Base-by-base conservation (phyloP, 495 filamentous ascomycete species). In the Penicillium egyptiacum region DNA sequence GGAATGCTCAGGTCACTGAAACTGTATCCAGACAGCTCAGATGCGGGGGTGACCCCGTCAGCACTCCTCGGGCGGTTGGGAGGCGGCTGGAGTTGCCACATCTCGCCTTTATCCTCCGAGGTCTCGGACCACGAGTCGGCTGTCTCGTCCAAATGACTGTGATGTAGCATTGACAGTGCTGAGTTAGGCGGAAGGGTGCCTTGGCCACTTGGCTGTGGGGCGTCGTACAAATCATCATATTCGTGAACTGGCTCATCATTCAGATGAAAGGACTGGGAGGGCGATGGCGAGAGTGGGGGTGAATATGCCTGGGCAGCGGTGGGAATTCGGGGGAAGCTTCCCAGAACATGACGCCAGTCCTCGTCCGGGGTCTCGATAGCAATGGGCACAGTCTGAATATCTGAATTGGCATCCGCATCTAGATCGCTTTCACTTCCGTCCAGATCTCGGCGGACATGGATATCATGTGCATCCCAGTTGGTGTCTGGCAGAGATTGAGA, bases 1-100 rank as follows among this genome's bases (percentile, higher is more conserved):
- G 92, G 92, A 47, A 97, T 91, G 50, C 90, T 85, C 53, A 96
- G 75, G 70, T 80, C 77, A 57, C 85, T 87, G 54, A 92, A 79
- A 52, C 82, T 83, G 63, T 81, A 80, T 2, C 68, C 68, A 7
- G 80, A 83, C 33, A 75, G 53, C 9, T 72, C 77, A 0, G 80
- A 82, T 5, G 68, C 71, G 4, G 80, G 79, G 1, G 79, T 79
- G 5, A 67, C 64, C 22, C 71, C 72, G 67, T 83, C 75, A 50
- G 75, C 55, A 57, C 75, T 74, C 53, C 70, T 62, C 35, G 70
- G 75, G 16, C 69, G 71, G 12, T 55, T 62, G 0, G 68, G 66
- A 4, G 66, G 67, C 45, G 57, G 50, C 40, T 61, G 59, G 11
- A 77, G 52, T 58, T 79, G 70, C 70, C 71, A 76, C 73, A 81